Percentiles rank a stretch among this genome's conserved stretches.
Conservation (phyloP, 2,329 filamentous ascomycete genomes). For the Blumeria graminis region DNA sequence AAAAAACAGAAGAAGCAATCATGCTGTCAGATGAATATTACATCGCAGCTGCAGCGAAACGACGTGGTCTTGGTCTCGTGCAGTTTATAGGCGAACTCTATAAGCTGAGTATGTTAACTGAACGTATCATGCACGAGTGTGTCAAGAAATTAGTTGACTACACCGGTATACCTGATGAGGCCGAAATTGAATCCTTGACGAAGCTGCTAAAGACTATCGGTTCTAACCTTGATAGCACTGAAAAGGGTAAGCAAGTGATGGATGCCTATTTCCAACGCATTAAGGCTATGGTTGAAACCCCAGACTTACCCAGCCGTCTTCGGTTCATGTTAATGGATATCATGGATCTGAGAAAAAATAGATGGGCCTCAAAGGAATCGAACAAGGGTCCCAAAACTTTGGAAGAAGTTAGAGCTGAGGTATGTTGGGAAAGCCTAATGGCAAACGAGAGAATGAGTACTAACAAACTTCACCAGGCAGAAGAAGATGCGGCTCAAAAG, state of each 20-base stretch:
- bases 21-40: conserved; percentile 97
- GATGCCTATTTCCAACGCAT: conserved; percentile 86
- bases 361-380: conserved; percentile 69
- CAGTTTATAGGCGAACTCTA: conserved; percentile 99
- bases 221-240: conserved; percentile 57
- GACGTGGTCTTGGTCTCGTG: conserved; percentile 87
- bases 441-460: conserved; percentile 2
- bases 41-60: conserved; percentile 74
- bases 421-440: conserved; percentile 17
- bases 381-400: conserved; percentile 97
- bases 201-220: conserved; percentile 86
- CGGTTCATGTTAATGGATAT: conserved; percentile 95
- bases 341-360: conserved; percentile 51
- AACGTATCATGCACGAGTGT: conserved; percentile 99
- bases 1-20: conserved; percentile 42
- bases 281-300: conserved; percentile 53
- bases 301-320: conserved; percentile 64
- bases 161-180: conserved; percentile 76
- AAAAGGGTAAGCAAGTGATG: conserved; percentile 71
- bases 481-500: conserved; percentile 57
- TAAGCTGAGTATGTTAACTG: conserved; percentile 95
- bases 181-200: conserved; percentile 84
- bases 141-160: conserved; percentile 94
- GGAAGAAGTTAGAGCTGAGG: conserved; percentile 66
- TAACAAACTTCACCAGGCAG: conserved; percentile 23